Conservation (phyloP, 2,329 filamentous ascomycete species). For the Microdochium bolleyi region DNA sequence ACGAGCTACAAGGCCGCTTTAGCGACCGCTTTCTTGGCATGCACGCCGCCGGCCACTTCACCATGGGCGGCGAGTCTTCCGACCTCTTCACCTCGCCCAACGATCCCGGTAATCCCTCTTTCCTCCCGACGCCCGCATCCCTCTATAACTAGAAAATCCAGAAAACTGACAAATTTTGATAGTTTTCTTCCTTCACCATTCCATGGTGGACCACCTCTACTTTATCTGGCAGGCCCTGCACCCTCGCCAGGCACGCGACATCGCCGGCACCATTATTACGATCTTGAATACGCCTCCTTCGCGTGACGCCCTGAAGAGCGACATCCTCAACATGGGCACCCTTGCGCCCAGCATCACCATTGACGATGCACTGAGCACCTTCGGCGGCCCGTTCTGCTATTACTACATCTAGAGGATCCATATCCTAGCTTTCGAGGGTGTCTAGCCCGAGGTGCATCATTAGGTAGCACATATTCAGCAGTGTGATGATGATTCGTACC, state of each 20-base stretch:
- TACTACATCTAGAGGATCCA: constrained; percentile 6
- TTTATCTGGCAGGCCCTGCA: constrained; percentile 10
- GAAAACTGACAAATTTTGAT: constrained; percentile 1
- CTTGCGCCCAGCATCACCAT: constrained; percentile 4
- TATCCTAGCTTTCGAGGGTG: not conserved
- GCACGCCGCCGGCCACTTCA: constrained; percentile 19
- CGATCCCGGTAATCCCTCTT: constrained; percentile 12
- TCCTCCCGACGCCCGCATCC: constrained; percentile 15
- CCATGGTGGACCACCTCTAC: constrained; percentile 1
- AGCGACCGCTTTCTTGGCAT: constrained; percentile 16
- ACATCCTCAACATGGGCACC: constrained; percentile 12
- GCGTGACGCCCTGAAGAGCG: constrained; percentile 12
- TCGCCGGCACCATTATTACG: constrained; percentile 17
- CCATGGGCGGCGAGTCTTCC: constrained; percentile 14
- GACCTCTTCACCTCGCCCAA: constrained; percentile 14
- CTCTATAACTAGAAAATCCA: constrained; percentile 11
- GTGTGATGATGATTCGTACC: not conserved
- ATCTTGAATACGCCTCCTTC: constrained; percentile 15
- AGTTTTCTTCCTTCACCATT: constrained; percentile 11
- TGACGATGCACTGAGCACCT: constrained; percentile 8
- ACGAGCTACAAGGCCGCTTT: constrained; percentile 21
- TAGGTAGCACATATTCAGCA: not conserved
- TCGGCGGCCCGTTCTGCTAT: constrained; percentile 13
- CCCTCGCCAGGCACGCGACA: constrained; percentile 6
- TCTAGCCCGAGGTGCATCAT: not conserved